Evolutionary conservation across 257 asterid genomes (phyloP).

Genomic region (Agastache rugosa): DNA sequence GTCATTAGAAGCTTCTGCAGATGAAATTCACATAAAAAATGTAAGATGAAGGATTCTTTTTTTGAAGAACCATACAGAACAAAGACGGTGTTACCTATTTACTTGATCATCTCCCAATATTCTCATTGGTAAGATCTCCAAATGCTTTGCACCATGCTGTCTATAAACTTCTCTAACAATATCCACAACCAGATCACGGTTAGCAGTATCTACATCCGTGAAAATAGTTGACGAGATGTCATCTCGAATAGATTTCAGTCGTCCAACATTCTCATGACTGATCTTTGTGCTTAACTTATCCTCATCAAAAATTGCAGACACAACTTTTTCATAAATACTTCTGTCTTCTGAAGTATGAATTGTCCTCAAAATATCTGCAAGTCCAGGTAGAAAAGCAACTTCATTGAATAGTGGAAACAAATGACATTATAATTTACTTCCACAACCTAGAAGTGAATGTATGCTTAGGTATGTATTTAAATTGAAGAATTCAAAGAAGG

Average conservation of each 20-base stretch:
- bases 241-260: conserved; percentile 54
- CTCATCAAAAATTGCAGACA: conserved; percentile 79
- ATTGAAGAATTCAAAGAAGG: conserved; percentile 13
- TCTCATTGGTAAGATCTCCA: conserved; percentile 82
- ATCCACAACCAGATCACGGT: conserved; percentile 70
- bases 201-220: conserved; percentile 65
- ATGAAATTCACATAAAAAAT: conserved; percentile 14
- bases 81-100: conserved; percentile 59
- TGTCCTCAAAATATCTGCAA: conserved; percentile 77
- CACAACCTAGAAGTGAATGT: conserved; percentile 28
- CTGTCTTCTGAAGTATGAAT: conserved; percentile 88
- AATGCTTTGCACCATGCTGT: conserved; percentile 89
- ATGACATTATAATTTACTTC: conserved; percentile 24
- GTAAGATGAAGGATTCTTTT: not conserved
- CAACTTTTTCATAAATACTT: conserved; percentile 71
- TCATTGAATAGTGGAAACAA: conserved; percentile 30
- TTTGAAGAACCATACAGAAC: conserved; percentile 1
- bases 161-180: conserved; percentile 66
- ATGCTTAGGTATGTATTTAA: not conserved
- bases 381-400: conserved; percentile 33
- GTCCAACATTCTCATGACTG: conserved; percentile 61
- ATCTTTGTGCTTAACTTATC: conserved; percentile 55
- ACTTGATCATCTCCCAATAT: conserved; percentile 61
- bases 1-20: conserved; percentile 28
- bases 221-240: conserved; percentile 63